Evolutionary conservation across 331 rosid genomes (phyloP).

Genomic region (Dryas integrifolia): DNA sequence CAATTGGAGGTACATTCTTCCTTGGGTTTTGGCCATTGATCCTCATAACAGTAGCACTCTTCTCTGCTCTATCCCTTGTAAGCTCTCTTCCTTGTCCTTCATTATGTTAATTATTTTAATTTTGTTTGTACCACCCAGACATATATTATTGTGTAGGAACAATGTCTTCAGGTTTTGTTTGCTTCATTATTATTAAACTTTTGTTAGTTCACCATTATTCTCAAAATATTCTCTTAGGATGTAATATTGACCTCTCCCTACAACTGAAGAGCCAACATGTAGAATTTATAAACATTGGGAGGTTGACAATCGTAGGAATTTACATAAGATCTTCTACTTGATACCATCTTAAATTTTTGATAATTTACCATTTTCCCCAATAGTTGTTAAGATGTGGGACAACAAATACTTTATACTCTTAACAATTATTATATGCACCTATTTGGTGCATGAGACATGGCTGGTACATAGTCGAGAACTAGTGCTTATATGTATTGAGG

Average conservation of each 20-base stretch:
- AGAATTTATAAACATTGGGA: not conserved
- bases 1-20: constrained; percentile 92
- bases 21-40: constrained; percentile 91
- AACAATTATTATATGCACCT: not conserved
- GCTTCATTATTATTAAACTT: not conserved
- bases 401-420: not conserved
- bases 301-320: not conserved
- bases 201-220: not conserved
- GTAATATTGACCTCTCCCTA: not conserved
- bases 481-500: not conserved
- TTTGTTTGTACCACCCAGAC: constrained; percentile 1
- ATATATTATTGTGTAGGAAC: not conserved
- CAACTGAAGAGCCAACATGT: not conserved
- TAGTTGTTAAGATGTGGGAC: not conserved
- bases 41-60: constrained; percentile 55
- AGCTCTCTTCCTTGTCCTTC: constrained; percentile 34
- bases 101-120: not conserved
- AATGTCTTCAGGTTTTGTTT: not conserved
- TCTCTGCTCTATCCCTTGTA: constrained; percentile 75
- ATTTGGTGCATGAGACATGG: not conserved
- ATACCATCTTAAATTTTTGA: not conserved
- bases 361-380: not conserved
- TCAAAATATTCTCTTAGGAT: not conserved
- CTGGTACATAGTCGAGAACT: not conserved
- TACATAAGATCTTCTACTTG: too few relatives aligned